Percentiles rank a stretch among this genome's conserved stretches.
Evolutionary conservation across 2,329 filamentous ascomycete species (phyloP).

Genomic region (Hypomyces perniciosus): DNA sequence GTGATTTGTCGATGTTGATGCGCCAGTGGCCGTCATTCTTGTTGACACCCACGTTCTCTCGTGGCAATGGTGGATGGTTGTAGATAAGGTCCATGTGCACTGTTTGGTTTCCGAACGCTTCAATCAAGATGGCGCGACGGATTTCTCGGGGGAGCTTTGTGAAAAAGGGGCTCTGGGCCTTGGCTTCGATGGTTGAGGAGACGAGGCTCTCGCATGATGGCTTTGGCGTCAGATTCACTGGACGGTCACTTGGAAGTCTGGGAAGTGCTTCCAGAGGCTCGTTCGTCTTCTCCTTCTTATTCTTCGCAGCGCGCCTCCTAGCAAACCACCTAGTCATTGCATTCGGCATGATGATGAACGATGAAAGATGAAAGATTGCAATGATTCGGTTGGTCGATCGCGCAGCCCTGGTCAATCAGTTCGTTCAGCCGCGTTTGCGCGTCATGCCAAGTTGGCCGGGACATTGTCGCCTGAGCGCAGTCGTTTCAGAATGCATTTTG

Average conservation of each 20-base stretch:
- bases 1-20: constrained; percentile 6
- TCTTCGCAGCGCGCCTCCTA: constrained; percentile 3
- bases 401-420: no score
- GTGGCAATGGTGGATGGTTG: constrained; percentile 10
- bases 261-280: neutral
- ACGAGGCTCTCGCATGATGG: constrained; percentile 7
- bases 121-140: constrained; percentile 24
- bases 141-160: constrained; percentile 29
- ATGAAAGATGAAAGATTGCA: neutral
- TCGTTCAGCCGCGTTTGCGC: no score
- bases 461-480: no score
- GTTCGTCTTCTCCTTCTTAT: neutral
- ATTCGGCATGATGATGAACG: constrained; percentile 4
- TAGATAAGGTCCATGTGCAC: constrained; percentile 21
- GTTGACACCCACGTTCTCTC: neutral
- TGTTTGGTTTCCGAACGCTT: constrained; percentile 19
- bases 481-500: no score
- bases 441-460: no score
- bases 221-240: constrained; percentile 6
- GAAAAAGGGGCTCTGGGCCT: constrained; percentile 21
- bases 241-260: constrained; percentile 7
- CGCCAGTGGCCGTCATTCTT: neutral
- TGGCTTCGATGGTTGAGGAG: neutral
- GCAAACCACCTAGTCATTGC: constrained; percentile 9
- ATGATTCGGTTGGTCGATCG: neutral